Evolutionary conservation across 2,329 filamentous ascomycete species (phyloP).

Genomic region (Thelonectria olida): DNA sequence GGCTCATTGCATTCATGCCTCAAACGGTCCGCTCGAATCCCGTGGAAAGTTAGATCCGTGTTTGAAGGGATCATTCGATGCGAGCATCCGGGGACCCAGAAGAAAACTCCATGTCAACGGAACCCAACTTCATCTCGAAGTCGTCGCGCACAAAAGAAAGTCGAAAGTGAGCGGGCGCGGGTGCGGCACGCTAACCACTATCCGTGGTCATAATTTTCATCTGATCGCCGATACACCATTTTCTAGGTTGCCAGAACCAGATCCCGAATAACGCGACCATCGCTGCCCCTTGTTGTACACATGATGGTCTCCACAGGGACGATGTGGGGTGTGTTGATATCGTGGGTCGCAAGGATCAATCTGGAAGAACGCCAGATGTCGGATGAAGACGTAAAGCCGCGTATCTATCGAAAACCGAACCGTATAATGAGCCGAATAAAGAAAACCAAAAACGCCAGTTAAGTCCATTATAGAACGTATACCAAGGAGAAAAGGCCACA

Average conservation of each 20-base stretch:
- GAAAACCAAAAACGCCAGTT: slow-evolving; percentile 41
- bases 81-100: slow-evolving; percentile 17
- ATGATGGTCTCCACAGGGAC: slow-evolving; percentile 3
- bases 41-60: neutral
- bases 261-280: neutral
- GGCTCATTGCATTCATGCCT: slow-evolving; percentile 16
- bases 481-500: slow-evolving; percentile 31
- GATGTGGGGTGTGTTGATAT: slow-evolving; percentile 2
- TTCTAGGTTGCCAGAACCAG: slow-evolving; percentile 3
- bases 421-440: slow-evolving; percentile 37
- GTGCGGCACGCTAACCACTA: slow-evolving; percentile 21
- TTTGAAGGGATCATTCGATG: neutral
- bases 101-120: slow-evolving; percentile 17
- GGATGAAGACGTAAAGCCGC: slow-evolving; percentile 30
- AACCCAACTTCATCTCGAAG: slow-evolving; percentile 18
- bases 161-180: slow-evolving; percentile 23
- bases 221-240: slow-evolving; percentile 5
- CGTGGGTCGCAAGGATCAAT: neutral
- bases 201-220: slow-evolving; percentile 20
- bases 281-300: neutral
- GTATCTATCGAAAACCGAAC: slow-evolving; percentile 40
- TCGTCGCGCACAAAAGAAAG: slow-evolving; percentile 29
- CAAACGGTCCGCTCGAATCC: neutral
- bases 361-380: slow-evolving; percentile 10
- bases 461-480: slow-evolving; percentile 48